phyloP scores from a whole-genome alignment of 306 rosid genomes.

The Dalbergia oliveri region DNA sequence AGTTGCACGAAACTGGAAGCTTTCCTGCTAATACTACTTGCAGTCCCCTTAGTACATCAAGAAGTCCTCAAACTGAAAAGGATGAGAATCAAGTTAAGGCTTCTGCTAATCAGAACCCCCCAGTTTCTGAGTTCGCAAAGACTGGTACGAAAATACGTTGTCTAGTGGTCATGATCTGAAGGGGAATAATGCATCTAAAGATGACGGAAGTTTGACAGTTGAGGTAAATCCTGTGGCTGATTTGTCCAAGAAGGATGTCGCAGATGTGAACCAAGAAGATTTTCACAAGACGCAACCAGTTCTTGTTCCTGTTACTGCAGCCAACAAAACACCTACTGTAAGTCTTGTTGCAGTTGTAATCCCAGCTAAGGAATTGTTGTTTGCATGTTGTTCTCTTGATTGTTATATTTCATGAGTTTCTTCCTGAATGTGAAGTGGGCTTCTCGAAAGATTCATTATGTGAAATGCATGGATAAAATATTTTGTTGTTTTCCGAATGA shows the following conservation, averaged over 20 bases:
- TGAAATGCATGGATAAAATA: slow-evolving; percentile 36
- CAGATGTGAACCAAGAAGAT: slow-evolving; percentile 50
- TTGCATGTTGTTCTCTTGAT: slow-evolving; percentile 24
- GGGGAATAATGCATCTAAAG: slow-evolving; percentile 53
- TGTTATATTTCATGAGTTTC: slow-evolving; percentile 28
- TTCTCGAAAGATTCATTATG: slow-evolving; percentile 26
- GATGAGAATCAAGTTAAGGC: slow-evolving; percentile 49
- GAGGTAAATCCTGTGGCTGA: slow-evolving; percentile 57
- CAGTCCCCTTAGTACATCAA: slow-evolving; percentile 39
- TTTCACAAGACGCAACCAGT: slow-evolving; percentile 49
- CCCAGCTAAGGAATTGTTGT: slow-evolving; percentile 21
- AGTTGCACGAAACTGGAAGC: slow-evolving; percentile 55
- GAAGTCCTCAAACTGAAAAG: slow-evolving; percentile 39
- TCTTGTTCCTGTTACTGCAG: slow-evolving; percentile 47
- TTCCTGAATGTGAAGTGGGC: slow-evolving; percentile 27
- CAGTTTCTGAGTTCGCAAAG: slow-evolving; percentile 49
- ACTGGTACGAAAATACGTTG: slow-evolving; percentile 41
- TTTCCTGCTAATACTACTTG: slow-evolving; percentile 47
- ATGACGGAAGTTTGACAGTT: slow-evolving; percentile 47
- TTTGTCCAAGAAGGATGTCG: slow-evolving; percentile 51
- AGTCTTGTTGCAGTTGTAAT: slow-evolving; percentile 47
- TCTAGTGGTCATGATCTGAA: slow-evolving; percentile 54
- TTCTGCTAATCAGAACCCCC: slow-evolving; percentile 49
- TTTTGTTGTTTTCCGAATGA: slow-evolving; percentile 36
- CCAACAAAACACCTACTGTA: slow-evolving; percentile 57